Conservation (phyloP, 2,329 filamentous ascomycete species). For the Microsporum audouinii region DNA sequence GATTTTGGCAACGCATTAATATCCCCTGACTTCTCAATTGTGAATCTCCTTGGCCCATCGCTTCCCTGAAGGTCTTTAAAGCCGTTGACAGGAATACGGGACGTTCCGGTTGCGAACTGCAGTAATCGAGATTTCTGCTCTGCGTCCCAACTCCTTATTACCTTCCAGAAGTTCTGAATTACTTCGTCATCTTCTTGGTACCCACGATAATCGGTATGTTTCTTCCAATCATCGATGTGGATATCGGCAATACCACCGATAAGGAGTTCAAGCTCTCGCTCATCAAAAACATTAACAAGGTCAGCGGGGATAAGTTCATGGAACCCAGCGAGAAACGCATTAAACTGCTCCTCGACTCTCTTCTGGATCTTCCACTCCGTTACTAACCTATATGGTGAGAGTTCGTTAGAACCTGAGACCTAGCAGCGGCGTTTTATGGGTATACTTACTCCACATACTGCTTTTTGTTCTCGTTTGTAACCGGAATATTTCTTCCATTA, state of each 20-base stretch:
- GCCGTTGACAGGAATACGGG: slow-evolving; percentile 94
- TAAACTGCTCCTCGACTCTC: slow-evolving; percentile 95
- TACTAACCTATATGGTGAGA: slow-evolving; percentile 51
- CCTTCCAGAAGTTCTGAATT: slow-evolving; percentile 97
- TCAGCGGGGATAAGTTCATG: slow-evolving; percentile 95
- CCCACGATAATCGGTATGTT: slow-evolving; percentile 96
- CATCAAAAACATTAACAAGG: slow-evolving; percentile 95
- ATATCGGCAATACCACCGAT: slow-evolving; percentile 99
- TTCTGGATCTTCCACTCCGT: slow-evolving; percentile 99
- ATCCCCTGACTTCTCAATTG: slow-evolving; percentile 95
- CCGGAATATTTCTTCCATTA: slow-evolving; percentile 78
- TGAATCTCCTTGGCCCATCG: slow-evolving; percentile 88
- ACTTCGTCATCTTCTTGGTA: slow-evolving; percentile 98
- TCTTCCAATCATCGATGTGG: slow-evolving; percentile 99
- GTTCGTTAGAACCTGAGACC: not conserved
- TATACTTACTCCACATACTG: slow-evolving; percentile 79
- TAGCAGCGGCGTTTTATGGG: not conserved
- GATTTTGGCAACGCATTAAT: slow-evolving; percentile 84
- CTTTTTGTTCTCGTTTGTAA: slow-evolving; percentile 97
- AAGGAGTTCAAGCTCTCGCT: slow-evolving; percentile 88
- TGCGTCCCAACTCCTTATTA: slow-evolving; percentile 88
- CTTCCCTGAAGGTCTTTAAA: slow-evolving; percentile 98
- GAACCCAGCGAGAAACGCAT: slow-evolving; percentile 94
- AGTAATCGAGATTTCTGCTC: slow-evolving; percentile 94
- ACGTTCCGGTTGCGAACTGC: slow-evolving; percentile 95